A percentile compares a stretch with the other conserved stretches of the same genome.
Conservation (phyloP, 192 early-diverging fungal species). For the Coemansia reversa region DNA sequence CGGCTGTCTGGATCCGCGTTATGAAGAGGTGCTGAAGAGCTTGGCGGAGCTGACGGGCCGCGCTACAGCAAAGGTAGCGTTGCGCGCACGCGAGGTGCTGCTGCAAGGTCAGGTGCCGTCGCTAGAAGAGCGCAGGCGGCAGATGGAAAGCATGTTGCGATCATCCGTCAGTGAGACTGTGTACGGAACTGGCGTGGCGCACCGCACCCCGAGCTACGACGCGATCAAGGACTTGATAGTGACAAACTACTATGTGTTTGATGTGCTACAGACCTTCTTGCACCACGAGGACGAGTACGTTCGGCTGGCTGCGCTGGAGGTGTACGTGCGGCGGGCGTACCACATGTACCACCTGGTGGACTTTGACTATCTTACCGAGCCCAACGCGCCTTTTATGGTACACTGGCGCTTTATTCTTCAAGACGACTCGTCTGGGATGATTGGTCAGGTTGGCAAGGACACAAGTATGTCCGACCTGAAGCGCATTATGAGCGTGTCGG, state of each 20-base stretch:
- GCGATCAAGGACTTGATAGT: constrained; percentile 82
- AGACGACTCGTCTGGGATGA: constrained; percentile 57
- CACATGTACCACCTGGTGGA: constrained; percentile 93
- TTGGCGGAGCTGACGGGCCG: constrained; percentile 76
- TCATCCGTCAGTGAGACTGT: constrained; percentile 73
- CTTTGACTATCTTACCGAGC: constrained; percentile 71
- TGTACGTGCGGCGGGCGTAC: constrained; percentile 96
- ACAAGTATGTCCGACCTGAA: constrained; percentile 54
- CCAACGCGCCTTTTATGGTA: constrained; percentile 62
- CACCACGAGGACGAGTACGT: constrained; percentile 79
- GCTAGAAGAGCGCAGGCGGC: constrained; percentile 79
- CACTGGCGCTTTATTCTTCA: constrained; percentile 78
- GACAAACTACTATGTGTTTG: constrained; percentile 93
- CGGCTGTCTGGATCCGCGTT: constrained; percentile 68
- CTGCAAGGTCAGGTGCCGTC: constrained; percentile 92
- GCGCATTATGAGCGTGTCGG: constrained; percentile 76
- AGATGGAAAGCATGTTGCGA: constrained; percentile 82
- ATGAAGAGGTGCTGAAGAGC: constrained; percentile 73
- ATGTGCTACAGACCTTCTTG: constrained; percentile 92
- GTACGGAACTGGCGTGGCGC: constrained; percentile 71
- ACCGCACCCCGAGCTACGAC: constrained; percentile 73
- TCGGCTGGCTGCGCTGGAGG: constrained; percentile 86
- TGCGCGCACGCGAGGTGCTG: constrained; percentile 93
- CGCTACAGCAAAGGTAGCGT: constrained; percentile 80
- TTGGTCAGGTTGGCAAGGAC: constrained; percentile 29